Percentiles rank a stretch among this genome's conserved stretches.
phyloP scores from a whole-genome alignment of 2,329 filamentous ascomycete genomes.

The Microsporum canis region DNA sequence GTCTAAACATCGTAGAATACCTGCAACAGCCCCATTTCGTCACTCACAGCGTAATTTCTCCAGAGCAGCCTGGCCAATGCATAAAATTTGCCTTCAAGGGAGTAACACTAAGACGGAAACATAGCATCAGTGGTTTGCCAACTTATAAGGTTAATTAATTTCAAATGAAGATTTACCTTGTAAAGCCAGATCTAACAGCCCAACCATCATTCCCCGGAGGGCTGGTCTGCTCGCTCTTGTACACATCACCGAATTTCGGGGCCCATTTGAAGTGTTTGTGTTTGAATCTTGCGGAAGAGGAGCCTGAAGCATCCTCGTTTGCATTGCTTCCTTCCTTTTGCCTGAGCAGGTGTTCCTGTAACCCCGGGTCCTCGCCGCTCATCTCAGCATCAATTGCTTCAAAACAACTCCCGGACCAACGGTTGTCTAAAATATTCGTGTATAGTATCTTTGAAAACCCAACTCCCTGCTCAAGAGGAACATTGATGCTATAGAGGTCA shows the following conservation, averaged over 20 bases:
- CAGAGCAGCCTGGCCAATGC: constrained; percentile 55
- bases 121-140: constrained; percentile 2
- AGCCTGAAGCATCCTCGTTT: constrained; percentile 18
- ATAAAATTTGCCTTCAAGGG: constrained; percentile 88
- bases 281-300: constrained; percentile 41
- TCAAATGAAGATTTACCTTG: constrained; percentile 48
- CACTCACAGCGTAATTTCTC: constrained; percentile 77
- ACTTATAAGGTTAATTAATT: background rate
- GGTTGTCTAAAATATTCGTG: constrained; percentile 80
- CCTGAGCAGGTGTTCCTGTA: constrained; percentile 63
- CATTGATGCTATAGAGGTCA: constrained; percentile 84
- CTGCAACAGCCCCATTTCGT: constrained; percentile 16
- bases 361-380: constrained; percentile 47
- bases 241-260: constrained; percentile 75
- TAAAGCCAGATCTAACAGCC: constrained; percentile 77
- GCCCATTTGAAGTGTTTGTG: constrained; percentile 95
- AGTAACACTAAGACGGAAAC: constrained; percentile 54
- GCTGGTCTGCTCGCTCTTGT: constrained; percentile 70
- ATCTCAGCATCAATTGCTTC: constrained; percentile 58
- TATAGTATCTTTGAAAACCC: constrained; percentile 63
- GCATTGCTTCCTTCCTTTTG: constrained; percentile 41
- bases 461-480: constrained; percentile 70
- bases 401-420: constrained; percentile 81
- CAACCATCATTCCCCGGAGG: constrained; percentile 82
- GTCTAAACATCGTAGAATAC: constrained; percentile 15